Base-by-base conservation (phyloP, 371 early-diverging fungal genomes). In the Rhizopus delemar region DNA sequence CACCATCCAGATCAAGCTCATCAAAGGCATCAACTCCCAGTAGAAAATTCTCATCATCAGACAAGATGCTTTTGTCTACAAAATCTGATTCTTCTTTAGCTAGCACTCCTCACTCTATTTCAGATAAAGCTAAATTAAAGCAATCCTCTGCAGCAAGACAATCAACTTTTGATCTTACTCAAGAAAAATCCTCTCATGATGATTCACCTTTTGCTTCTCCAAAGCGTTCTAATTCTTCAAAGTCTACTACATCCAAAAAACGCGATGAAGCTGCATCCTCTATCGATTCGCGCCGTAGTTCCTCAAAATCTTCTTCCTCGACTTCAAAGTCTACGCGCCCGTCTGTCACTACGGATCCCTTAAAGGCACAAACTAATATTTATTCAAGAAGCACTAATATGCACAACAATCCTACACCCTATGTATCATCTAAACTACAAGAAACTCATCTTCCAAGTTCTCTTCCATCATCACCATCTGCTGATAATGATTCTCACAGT, bases 211-310 rank as follows among this genome's bases (percentile, higher is more conserved):
- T 22, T 22, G 2, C 22, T 22, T 22, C 22, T 22, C 22, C 22
- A 22, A 22, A 22, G 22, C 22, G 22, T 22, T 22, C 22, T 15
- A 43, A 15, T 15, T 2, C 43, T 5, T 43, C 43, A 11, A 43
- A 13, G 13, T 43, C 43, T 0, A n/a, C 7, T 43, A 2, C n/a
- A 5, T 8, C 13, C 43, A 43, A n/a, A 43, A 43, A 43, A 13
- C 43, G 43, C n/a, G 4, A 43, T 2, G 43, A 11, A 6, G n/a
- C 13, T 41, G 8, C 53, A 36, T 6, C 9, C 53, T 4, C 22
- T 35, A 8, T 22, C 34, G 46, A 57, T 29, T 31, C 38, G 39
- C 54, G 61, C 35, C 61, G 61, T 8, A 55, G 49, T 13, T 33
- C 49, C 5, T 41, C 61, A 15, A 55, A 39, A 28, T 8, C 41